These are phyloP conservation scores for Tranzscheliella williamsii DNA, from an alignment of 1,284 basidiomycete genomes.

Conservation along the genomic window DNA sequence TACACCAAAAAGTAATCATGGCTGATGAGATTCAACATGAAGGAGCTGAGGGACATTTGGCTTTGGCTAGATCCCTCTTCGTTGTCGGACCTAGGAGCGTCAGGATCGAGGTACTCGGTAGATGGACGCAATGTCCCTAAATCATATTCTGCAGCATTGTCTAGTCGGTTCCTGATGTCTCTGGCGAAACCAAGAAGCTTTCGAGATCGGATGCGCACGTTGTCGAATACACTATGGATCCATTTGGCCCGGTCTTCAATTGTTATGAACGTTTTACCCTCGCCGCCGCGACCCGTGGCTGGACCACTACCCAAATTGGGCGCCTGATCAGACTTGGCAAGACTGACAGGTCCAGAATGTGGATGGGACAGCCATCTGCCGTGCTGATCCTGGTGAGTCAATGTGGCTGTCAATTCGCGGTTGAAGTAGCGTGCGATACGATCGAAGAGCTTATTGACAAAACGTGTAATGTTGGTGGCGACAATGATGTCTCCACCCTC, in stretches of 20 bases:
- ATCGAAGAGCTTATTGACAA: constrained; percentile 67
- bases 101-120: constrained; percentile 26
- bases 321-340: constrained; percentile 16
- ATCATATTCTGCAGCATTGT: constrained; percentile 92
- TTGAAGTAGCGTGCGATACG: constrained; percentile 85
- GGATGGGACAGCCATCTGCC: constrained; percentile 20
- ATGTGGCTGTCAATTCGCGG: constrained; percentile 82
- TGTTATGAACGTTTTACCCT: constrained; percentile 67
- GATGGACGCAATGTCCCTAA: constrained; percentile 68
- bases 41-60: constrained; percentile 69
- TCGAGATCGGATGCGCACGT: constrained; percentile 85
- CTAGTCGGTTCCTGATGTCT: constrained; percentile 73
- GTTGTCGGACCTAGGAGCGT: constrained; percentile 11
- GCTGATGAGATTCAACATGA: constrained; percentile 79
- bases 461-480: constrained; percentile 64
- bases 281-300: constrained; percentile 26
- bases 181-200: constrained; percentile 83
- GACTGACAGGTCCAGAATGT: constrained; percentile 18
- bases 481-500: constrained; percentile 87
- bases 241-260: constrained; percentile 81
- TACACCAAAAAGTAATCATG: constrained; percentile 95
- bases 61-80: constrained; percentile 5
- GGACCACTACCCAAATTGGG: constrained; percentile 2
- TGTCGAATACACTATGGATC: constrained; percentile 92
- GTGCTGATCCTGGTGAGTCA: constrained; percentile 29